Base-by-base conservation (phyloP, 2,329 filamentous ascomycete genomes). In the Fusarium sp. region DNA sequence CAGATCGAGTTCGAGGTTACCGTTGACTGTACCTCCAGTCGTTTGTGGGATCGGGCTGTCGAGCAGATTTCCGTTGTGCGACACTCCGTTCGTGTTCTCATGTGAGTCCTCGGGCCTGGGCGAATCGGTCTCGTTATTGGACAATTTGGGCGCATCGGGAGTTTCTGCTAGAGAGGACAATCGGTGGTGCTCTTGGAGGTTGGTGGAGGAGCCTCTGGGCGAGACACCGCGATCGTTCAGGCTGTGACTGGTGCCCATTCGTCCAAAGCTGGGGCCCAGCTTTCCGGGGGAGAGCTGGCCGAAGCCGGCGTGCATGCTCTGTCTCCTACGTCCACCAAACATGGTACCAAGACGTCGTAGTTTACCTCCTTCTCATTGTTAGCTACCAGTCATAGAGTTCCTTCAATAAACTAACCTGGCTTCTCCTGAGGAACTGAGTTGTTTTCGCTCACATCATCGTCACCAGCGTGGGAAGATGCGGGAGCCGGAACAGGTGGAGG, bases 281-380 rank as follows among this genome's bases (percentile, higher is more conserved):
- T 88, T 90, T 35, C 82, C 80, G 3, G 86, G 84, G 1, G 85
- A 90, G 71, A 85, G 83, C 76, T 81, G 85, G 60, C 82, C 87
- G 76, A 86, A 91, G 41, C 90, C 82, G 65, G 84, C 85, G 78
- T 92, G 84, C 57, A 92, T 83, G 77, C 90, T 92, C 77, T 92
- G 89, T 38, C 90, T 84, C 62, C 89, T 82, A 23, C 89, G 84
- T 28, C 88, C 86, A 20, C 79, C 78, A 43, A 93, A 85, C 82
- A 93, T 90, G 15, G 91, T 93, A 18, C 91, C 91, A 54, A 93
- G 84, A 57, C 90, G 86, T 46, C 89, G 84, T 41, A 89, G 75
- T 71, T 86, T 88, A 57, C 86, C 87, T 73, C 88, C 87, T 74
- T 35, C 52, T 23, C 6, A 47, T 44, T 28, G 74, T 78, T 60